Base-by-base conservation (phyloP, 2,329 filamentous ascomycete genomes). In the Aquanectria penicillioides region DNA sequence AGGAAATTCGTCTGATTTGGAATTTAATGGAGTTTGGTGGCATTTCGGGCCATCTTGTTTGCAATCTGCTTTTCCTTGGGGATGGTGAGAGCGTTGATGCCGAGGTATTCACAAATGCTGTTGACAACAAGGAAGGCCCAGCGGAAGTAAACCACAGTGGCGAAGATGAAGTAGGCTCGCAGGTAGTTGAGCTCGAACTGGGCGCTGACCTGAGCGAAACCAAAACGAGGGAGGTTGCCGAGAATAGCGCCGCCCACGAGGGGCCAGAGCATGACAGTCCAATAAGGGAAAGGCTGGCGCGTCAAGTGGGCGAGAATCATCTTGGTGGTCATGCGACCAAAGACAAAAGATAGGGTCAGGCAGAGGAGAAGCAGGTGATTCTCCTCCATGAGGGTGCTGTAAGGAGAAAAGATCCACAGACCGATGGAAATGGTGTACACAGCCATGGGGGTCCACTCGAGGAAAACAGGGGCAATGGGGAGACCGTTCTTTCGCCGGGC, bases 281-380 rank as follows among this genome's bases (percentile, higher is more conserved):
- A 98, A 83, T 92, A 96, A 2, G 95, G 95, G 78, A 98, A 99
- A 4, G 94, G 92, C 75, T 98, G 95, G 63, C 88, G 88, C 2
- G 95, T 95, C 48, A 99, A 83, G 76, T 99, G 95, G 3, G 95
- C 94, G 15, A 99, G 88, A 73, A 99, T 99, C 77, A 98, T 98
- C 82, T 98, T 99, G 33, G 95, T 99, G 0, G 95, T 98, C 89
- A 99, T 93, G 67, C 95, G 90, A 29, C 95, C 95, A 75, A 99
- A 98, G 58, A 97, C 95, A 70, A 98, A 94, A n/a, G 92, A 91
- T 83, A 98, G 91, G 59, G 92, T 97, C 59, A 97, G 78, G 80
- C 94, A 97, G 77, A 97, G 97, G 41, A 98, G 86, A 10, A 96
- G 88, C 2, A 99, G 86, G 71, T 95, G 91, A 78, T 98, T 97